phyloP scores from a whole-genome alignment of 306 rosid species.

The Lotus japonicus region DNA sequence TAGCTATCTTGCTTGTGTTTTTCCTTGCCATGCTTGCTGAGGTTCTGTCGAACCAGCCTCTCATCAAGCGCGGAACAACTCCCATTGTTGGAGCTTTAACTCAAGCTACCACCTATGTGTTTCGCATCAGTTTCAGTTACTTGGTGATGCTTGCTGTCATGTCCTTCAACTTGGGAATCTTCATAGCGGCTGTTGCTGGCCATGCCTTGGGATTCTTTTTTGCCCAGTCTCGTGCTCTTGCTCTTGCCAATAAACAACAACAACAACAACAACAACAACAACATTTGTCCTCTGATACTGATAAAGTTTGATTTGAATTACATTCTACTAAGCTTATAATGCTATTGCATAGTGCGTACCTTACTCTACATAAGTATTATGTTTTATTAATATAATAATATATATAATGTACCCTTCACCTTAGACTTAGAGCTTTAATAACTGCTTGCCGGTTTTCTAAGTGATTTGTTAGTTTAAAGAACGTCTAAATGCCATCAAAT shows the following conservation, averaged over 20 bases:
- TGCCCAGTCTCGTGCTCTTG: constrained; percentile 26
- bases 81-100: constrained; percentile 21
- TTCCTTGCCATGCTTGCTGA: constrained; percentile 37
- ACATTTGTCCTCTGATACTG: neutral
- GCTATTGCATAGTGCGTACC: neutral
- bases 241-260: neutral
- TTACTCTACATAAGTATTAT: neutral
- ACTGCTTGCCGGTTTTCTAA: too few relatives aligned
- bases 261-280: neutral
- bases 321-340: neutral
- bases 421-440: too few relatives aligned
- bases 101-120: constrained; percentile 27
- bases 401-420: too few relatives aligned
- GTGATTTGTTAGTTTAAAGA: too few relatives aligned
- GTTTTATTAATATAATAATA: neutral
- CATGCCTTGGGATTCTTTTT: constrained; percentile 41
- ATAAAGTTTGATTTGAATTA: constrained; percentile 16
- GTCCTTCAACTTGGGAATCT: constrained; percentile 65
- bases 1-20: constrained; percentile 46
- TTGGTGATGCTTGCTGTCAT: constrained; percentile 62
- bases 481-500: too few relatives aligned
- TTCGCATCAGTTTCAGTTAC: constrained; percentile 38
- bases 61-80: constrained; percentile 5
- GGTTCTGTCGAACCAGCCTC: constrained; percentile 21
- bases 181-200: constrained; percentile 61